Conservation (phyloP, 2,329 filamentous ascomycete genomes). For the Penicillium griseofulvum region DNA sequence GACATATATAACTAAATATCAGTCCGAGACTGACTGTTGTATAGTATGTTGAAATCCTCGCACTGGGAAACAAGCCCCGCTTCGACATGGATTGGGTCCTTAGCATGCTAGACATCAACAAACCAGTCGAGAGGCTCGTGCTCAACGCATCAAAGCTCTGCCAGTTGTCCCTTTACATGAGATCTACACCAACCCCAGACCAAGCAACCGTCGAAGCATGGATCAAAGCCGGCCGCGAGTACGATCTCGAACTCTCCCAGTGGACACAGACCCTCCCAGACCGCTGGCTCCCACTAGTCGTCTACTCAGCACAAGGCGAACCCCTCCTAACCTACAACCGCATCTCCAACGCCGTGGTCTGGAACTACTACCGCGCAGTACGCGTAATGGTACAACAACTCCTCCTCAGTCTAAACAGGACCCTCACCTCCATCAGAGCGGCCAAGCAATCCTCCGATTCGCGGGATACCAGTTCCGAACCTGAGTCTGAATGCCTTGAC, state of each 20-base stretch:
- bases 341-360: conserved; percentile 28
- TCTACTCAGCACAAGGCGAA: conserved; percentile 30
- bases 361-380: conserved; percentile 38
- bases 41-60: conserved; percentile 37
- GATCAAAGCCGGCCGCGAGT: conserved; percentile 22
- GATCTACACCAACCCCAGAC: conserved; percentile 15
- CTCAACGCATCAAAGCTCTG: conserved; percentile 31
- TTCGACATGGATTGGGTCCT: conserved; percentile 31
- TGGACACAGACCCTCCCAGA: conserved; percentile 34
- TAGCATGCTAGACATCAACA: conserved; percentile 25
- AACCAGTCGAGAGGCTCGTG: conserved; percentile 34
- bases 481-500: conserved; percentile 2
- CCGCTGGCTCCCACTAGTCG: conserved; percentile 34
- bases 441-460: conserved; percentile 6
- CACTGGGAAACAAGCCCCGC: conserved; percentile 32
- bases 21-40: not conserved
- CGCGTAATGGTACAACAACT: conserved; percentile 35
- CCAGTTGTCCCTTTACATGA: conserved; percentile 26
- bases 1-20: not conserved
- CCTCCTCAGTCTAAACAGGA: conserved; percentile 26
- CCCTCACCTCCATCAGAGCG: conserved; percentile 15
- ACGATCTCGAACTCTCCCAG: conserved; percentile 30
- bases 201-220: conserved; percentile 22
- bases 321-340: conserved; percentile 35
- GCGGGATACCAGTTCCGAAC: not conserved